These are phyloP conservation scores for Pestalotiopsis sp. DNA, from an alignment of 2,329 filamentous ascomycete species.

Conservation along the genomic window DNA sequence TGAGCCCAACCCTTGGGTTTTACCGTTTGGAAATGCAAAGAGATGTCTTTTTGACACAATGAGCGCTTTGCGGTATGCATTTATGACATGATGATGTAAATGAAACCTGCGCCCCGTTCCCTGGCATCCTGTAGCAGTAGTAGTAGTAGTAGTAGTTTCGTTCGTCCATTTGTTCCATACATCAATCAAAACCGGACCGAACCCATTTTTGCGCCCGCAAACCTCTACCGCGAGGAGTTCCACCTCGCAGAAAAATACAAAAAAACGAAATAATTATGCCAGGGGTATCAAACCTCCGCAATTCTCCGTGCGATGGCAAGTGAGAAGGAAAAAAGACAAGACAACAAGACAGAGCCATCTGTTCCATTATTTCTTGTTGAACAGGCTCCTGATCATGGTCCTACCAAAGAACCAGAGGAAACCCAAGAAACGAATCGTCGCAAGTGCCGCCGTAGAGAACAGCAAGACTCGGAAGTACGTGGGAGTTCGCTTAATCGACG, in stretches of 20 bases:
- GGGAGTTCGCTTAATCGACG: constrained; percentile 75
- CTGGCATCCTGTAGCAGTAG: no score
- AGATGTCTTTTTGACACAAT: no score
- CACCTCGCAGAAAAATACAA: neutral
- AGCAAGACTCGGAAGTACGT: constrained; percentile 92
- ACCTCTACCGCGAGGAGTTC: neutral
- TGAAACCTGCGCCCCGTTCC: no score
- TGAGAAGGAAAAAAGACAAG: neutral
- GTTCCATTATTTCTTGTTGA: constrained; percentile 39
- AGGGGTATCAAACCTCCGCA: neutral
- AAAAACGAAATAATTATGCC: neutral
- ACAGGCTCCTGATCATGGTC: constrained; percentile 96
- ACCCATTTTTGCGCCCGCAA: neutral
- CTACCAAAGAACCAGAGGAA: constrained; percentile 94
- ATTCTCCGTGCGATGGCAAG: neutral
- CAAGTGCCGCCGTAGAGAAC: constrained; percentile 83
- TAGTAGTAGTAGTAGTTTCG: neutral
- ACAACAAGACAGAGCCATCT: neutral
- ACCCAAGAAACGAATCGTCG: constrained; percentile 86
- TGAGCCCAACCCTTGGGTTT: neutral
- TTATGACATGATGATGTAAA: no score
- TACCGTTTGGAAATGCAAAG: neutral
- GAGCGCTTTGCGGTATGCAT: no score
- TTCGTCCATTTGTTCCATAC: neutral
- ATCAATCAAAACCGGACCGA: no score